Evolutionary conservation across 2,329 filamentous ascomycete genomes (phyloP).

Genomic region (Xylariaceae sp.): DNA sequence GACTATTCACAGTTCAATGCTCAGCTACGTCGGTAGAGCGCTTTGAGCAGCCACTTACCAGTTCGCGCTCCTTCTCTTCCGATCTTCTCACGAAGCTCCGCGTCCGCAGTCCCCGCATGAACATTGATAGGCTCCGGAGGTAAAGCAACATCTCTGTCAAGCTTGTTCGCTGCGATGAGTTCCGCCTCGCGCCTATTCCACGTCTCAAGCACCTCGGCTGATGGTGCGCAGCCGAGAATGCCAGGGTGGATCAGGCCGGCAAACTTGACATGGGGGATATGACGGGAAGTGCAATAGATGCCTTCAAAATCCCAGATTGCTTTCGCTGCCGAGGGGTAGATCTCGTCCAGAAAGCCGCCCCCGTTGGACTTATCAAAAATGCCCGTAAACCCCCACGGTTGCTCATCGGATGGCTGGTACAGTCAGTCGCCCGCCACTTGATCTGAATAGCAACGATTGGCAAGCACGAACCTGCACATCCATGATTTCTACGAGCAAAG

Average conservation of each 20-base stretch:
- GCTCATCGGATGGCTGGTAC: conserved; percentile 67
- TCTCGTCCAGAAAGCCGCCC: conserved; percentile 81
- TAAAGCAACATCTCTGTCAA: conserved; percentile 67
- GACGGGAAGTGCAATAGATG: conserved; percentile 67
- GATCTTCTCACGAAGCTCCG: conserved; percentile 58
- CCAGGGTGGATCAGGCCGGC: conserved; percentile 87
- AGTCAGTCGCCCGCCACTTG: conserved; percentile 4
- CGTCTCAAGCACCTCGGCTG: conserved; percentile 65
- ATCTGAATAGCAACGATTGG: too few relatives aligned
- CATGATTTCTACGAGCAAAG: conserved; percentile 83
- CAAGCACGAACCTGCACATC: conserved; percentile 51
- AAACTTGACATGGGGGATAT: conserved; percentile 83
- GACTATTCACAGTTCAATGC: conserved; percentile 47
- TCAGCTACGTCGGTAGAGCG: conserved; percentile 1
- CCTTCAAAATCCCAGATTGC: conserved; percentile 55
- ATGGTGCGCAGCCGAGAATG: conserved; percentile 85
- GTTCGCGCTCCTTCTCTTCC: conserved; percentile 76
- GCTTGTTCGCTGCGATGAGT: conserved; percentile 63
- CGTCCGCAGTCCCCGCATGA: conserved; percentile 63
- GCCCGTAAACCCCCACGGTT: conserved; percentile 87
- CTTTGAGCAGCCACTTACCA: conserved; percentile 1
- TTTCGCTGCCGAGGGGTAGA: conserved; percentile 71
- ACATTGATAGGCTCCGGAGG: conserved; percentile 67
- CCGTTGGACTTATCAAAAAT: conserved; percentile 77
- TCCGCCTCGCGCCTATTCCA: conserved; percentile 84